These are phyloP conservation scores for Passiflora organensis DNA, from an alignment of 345 rosid genomes.

Conservation along the genomic window DNA sequence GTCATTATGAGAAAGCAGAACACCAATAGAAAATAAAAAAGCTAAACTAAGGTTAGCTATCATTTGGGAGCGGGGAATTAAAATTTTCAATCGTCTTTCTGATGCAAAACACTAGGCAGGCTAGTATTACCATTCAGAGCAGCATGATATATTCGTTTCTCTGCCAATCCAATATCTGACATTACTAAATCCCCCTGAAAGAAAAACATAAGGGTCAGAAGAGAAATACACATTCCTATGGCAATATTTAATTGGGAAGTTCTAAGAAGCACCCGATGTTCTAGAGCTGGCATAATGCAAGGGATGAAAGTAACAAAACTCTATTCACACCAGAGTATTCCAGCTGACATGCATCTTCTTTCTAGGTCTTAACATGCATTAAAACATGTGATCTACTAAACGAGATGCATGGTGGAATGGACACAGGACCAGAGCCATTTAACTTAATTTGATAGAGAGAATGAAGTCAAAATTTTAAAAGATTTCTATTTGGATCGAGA, in stretches of 20 bases:
- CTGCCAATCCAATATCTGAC: constrained; percentile 88
- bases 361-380: no score
- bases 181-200: constrained; percentile 74
- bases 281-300: no score
- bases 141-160: constrained; percentile 92
- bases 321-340: no score
- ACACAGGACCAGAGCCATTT: no score
- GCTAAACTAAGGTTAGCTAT: constrained; percentile 31
- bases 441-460: no score
- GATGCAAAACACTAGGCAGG: constrained; percentile 94
- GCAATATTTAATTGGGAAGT: no score
- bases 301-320: no score
- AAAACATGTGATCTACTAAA: no score
- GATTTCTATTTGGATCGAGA: no score
- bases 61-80: constrained; percentile 54
- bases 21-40: constrained; percentile 29
- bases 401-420: no score
- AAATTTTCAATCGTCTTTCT: constrained; percentile 82
- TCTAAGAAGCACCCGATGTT: neutral
- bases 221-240: neutral
- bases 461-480: no score
- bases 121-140: constrained; percentile 99
- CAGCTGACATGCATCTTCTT: no score
- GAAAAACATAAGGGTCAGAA: constrained; percentile 13
- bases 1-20: constrained; percentile 22